Evolutionary conservation across 768 basidiomycete genomes (phyloP).

Genomic region (Tubosaeta sp.): DNA sequence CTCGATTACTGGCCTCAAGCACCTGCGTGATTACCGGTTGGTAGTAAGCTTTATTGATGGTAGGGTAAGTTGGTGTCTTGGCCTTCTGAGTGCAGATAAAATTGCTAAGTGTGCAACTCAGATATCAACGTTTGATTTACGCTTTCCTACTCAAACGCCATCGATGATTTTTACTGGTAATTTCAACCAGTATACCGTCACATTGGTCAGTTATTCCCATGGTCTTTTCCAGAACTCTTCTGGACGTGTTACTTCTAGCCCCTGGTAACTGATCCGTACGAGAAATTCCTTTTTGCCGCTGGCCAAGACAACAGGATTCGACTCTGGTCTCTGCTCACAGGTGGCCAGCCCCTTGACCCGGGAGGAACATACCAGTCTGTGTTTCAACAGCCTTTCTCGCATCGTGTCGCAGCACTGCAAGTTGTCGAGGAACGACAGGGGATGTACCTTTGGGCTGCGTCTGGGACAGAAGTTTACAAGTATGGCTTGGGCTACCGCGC

Average conservation of each 20-base stretch:
- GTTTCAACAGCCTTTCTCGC: slow-evolving; percentile 34
- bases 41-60: slow-evolving; percentile 59
- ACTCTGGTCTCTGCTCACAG: slow-evolving; percentile 63
- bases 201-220: slow-evolving; percentile 41
- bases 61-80: slow-evolving; percentile 37
- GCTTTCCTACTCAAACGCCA: slow-evolving; percentile 47
- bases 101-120: slow-evolving; percentile 22
- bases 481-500: slow-evolving; percentile 45
- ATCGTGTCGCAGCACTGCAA: slow-evolving; percentile 46
- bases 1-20: slow-evolving; percentile 52
- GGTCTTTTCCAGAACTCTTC: neutral
- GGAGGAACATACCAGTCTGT: slow-evolving; percentile 17
- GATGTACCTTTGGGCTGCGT: slow-evolving; percentile 51
- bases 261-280: slow-evolving; percentile 50
- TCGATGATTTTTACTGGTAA: slow-evolving; percentile 50
- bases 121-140: slow-evolving; percentile 62
- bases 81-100: neutral
- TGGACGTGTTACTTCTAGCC: slow-evolving; percentile 41
- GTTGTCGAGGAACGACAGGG: slow-evolving; percentile 40
- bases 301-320: slow-evolving; percentile 63
- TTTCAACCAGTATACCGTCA: slow-evolving; percentile 48
- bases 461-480: slow-evolving; percentile 41
- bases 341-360: slow-evolving; percentile 30
- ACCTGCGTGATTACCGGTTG: slow-evolving; percentile 48
- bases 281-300: slow-evolving; percentile 62